phyloP scores from a whole-genome alignment of 371 early-diverging fungal species.

The Mucor mucedo region DNA sequence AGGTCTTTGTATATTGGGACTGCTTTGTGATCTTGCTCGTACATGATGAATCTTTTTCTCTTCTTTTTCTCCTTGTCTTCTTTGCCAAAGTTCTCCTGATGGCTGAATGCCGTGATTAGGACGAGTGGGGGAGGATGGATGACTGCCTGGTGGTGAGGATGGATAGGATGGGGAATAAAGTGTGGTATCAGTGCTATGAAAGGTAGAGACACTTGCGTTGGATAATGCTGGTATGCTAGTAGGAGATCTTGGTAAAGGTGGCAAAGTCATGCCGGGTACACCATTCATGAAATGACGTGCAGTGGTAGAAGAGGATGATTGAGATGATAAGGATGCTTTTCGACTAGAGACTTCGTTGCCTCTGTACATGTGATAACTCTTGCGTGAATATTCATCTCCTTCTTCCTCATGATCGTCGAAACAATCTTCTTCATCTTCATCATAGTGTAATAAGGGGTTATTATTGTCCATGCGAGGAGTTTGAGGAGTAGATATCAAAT shows the following conservation, averaged over 20 bases:
- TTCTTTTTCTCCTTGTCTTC: constrained; percentile 23
- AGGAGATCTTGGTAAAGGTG: constrained; percentile 54
- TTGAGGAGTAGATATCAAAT: constrained; percentile 24
- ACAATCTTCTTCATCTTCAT: constrained; percentile 36
- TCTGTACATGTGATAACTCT: not conserved
- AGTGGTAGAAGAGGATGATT: not conserved
- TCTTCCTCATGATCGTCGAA: constrained; percentile 8
- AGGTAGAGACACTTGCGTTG: constrained; percentile 21
- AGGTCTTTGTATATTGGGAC: constrained; percentile 60
- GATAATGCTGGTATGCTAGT: constrained; percentile 12
- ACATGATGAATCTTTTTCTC: constrained; percentile 24
- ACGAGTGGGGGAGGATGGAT: constrained; percentile 45
- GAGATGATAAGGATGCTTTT: constrained; percentile 17
- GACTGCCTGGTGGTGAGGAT: constrained; percentile 36
- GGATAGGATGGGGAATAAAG: constrained; percentile 48
- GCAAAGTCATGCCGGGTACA: constrained; percentile 47
- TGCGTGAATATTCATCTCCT: constrained; percentile 24
- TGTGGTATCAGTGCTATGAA: constrained; percentile 11
- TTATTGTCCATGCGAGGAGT: constrained; percentile 24
- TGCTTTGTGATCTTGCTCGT: constrained; percentile 63
- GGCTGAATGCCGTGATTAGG: constrained; percentile 6
- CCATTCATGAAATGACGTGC: constrained; percentile 26
- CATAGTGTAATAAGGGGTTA: constrained; percentile 26
- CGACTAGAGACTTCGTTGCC: constrained; percentile 13
- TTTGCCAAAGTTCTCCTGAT: constrained; percentile 31